Evolutionary conservation across 2,329 filamentous ascomycete species (phyloP).

Genomic region (Emericellopsis atlantica): DNA sequence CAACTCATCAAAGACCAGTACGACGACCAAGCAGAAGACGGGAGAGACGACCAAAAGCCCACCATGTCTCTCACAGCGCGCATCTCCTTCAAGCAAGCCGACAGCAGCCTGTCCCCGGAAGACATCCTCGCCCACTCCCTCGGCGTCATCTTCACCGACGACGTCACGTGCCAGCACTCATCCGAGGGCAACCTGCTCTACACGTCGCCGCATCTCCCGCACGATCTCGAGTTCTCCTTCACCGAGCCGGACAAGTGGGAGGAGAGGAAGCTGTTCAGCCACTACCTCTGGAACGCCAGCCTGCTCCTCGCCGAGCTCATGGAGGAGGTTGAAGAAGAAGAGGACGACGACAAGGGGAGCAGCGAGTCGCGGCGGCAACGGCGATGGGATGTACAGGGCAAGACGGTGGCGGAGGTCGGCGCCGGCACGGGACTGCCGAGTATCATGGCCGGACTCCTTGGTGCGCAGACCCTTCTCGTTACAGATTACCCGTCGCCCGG

Average conservation of each 20-base stretch:
- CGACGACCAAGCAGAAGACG: too few relatives aligned
- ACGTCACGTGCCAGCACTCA: conserved; percentile 54
- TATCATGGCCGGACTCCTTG: conserved; percentile 33
- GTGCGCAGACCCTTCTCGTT: conserved; percentile 38
- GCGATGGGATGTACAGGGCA: conserved; percentile 33
- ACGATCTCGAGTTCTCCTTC: conserved; percentile 29
- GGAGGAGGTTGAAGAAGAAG: conserved; percentile 23
- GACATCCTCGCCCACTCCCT: conserved; percentile 48
- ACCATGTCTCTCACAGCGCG: conserved; percentile 18
- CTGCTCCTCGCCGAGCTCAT: conserved; percentile 42
- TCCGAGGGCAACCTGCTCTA: conserved; percentile 50
- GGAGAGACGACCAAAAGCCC: too few relatives aligned
- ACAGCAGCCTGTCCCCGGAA: conserved; percentile 26
- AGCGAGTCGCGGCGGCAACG: not conserved
- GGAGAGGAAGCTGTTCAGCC: conserved; percentile 51
- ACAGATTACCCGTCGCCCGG: conserved; percentile 56
- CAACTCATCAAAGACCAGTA: too few relatives aligned
- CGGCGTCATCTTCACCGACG: conserved; percentile 55
- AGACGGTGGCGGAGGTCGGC: conserved; percentile 51
- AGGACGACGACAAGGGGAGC: conserved; percentile 3
- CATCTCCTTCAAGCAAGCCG: conserved; percentile 19
- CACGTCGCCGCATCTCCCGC: conserved; percentile 35
- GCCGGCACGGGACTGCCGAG: conserved; percentile 48
- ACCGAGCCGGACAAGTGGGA: conserved; percentile 35
- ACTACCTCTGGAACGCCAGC: conserved; percentile 62